Base-by-base conservation (phyloP, 2,329 filamentous ascomycete genomes). In the Cordyceps cicadae region DNA sequence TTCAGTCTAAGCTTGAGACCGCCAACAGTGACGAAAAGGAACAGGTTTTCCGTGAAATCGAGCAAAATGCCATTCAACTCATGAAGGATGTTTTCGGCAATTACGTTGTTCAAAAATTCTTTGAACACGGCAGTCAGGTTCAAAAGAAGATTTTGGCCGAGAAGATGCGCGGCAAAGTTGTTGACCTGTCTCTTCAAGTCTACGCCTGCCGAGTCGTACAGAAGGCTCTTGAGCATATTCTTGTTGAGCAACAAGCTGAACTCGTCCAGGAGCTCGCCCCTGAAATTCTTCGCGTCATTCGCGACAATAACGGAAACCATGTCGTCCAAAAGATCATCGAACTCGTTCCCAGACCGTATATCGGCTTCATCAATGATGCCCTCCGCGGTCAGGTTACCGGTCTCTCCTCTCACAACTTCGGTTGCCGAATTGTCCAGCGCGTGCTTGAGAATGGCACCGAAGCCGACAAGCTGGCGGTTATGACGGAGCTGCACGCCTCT, bases 1-100 rank as follows among this genome's bases (percentile, higher is more conserved):
- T 99, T 62, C 94, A 99, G 70, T 85, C 88, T 66, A 97, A 96
- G 74, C 82, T 99, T 3, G 89, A 94, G 72, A 88, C 86, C 1
- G 94, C 94, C 60, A 97, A 96, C 71, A 96, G 92, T 68, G 94
- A 97, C 63, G 93, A 97, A 70, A 97, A 97, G 74, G 90, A 96
- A 37, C 87, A 87, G 60, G 84, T 97, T 0, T 97, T 97, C 77
- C 80, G 82, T 0, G 94, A 97, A 72, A 91, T 99, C 51, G 83
- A 89, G 67, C 84, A 86, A 0, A 94, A 99, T 66, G 86, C 88
- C 1, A 74, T 96, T 34, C 91, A 93, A 69, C 78, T 99, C 53
- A 97, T 96, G 91, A 93, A 88, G 51, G 94, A 97, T 71, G 88
- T 97, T 0, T 99, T 97, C 70, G 94, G 94, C 59, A 99, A 99